Base-by-base conservation (phyloP, 768 basidiomycete genomes). In the Piloderma croceum region DNA sequence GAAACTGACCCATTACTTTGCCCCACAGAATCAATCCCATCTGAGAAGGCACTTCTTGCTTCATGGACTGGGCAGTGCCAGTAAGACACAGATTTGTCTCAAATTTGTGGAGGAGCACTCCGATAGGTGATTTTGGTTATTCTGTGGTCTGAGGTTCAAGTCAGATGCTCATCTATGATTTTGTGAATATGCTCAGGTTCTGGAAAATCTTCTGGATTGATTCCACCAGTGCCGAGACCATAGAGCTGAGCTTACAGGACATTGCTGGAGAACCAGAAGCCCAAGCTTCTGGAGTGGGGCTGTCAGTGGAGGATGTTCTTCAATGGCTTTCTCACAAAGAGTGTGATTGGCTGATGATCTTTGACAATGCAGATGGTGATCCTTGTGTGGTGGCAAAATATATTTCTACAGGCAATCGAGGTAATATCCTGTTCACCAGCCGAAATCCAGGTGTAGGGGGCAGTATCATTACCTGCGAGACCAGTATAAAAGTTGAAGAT, bases 141-240 rank as follows among this genome's bases (percentile, higher is more conserved):
- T 18, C 23, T 34, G 19, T 27, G n/a, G n/a, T n/a, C n/a, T n/a
- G n/a, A n/a, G n/a, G n/a, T n/a, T n/a, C n/a, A n/a, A n/a, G n/a
- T n/a, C n/a, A n/a, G n/a, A n/a, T n/a, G n/a, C n/a, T n/a, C n/a
- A n/a, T n/a, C n/a, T n/a, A n/a, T n/a, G n/a, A n/a, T n/a, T 5
- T 31, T 10, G 20, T 19, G 23, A 29, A 20, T 31, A 27, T 22
- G 4, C 31, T 38, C 32, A 50, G 53, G 17, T 53, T 53, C 36
- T 46, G 36, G 39, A 15, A 41, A n/a, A 42, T 51, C 17, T 55
- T 55, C 31, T 56, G 52, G 50, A 41, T 56, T 48, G 54, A 56
- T 46, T 50, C 53, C 13, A 46, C 54, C 18, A 46, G 42, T 7
- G 25, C 36, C 12, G 43, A 48, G 9, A 51, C 47, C 15, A 42